phyloP scores from a whole-genome alignment of 495 filamentous ascomycete species.

The Oidiodendron maius region DNA sequence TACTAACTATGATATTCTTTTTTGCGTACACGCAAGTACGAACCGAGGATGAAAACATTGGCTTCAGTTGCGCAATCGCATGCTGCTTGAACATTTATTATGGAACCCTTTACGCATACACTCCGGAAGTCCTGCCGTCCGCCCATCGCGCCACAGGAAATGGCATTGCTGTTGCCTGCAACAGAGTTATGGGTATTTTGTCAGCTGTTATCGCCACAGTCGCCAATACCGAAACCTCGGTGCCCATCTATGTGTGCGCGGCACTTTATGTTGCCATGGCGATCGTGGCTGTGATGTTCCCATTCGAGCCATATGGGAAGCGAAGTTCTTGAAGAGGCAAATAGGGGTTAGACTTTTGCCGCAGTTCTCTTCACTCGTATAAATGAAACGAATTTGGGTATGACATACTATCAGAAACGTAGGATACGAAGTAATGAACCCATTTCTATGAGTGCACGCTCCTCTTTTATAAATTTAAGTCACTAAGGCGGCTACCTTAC shows the following conservation, averaged over 20 bases:
- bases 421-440: no score
- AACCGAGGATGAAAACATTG: slow-evolving; percentile 53
- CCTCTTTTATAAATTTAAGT: no score
- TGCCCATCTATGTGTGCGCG: slow-evolving; percentile 65
- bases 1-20: slow-evolving; percentile 61
- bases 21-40: slow-evolving; percentile 63
- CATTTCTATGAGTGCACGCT: no score
- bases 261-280: slow-evolving; percentile 63
- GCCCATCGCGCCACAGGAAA: slow-evolving; percentile 68
- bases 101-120: slow-evolving; percentile 63
- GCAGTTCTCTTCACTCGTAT: no score
- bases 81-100: slow-evolving; percentile 70
- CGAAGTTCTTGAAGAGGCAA: slow-evolving; percentile 48
- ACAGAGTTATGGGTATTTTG: slow-evolving; percentile 68
- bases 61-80: slow-evolving; percentile 58
- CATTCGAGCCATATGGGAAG: slow-evolving; percentile 66
- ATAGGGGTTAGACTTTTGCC: background rate
- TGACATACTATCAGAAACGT: no score
- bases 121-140: slow-evolving; percentile 54
- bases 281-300: slow-evolving; percentile 49
- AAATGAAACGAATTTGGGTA: no score
- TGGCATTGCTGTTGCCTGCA: slow-evolving; percentile 61
- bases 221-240: slow-evolving; percentile 51
- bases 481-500: no score
- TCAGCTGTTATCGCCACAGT: slow-evolving; percentile 58